Base-by-base conservation (phyloP, 1,284 basidiomycete species). In the Agaricales sp. region DNA sequence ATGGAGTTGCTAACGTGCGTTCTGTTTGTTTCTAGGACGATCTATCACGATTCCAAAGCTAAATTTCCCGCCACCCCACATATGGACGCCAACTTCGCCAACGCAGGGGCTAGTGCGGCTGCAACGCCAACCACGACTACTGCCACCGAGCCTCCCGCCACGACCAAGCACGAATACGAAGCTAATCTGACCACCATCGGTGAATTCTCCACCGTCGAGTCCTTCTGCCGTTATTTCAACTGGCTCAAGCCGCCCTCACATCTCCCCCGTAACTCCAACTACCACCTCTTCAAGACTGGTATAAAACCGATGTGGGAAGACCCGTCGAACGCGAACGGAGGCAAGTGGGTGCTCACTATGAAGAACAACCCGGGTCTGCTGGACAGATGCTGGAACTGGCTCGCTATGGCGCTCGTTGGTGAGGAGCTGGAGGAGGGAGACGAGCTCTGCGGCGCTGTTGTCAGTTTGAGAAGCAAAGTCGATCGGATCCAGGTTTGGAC, bases 221-320 rank as follows among this genome's bases (percentile, higher is more conserved):
- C 82, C 21, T 96, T 93, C 70, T 93, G 91, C 61, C 78, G 87
- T n/a, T 89, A 92, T 67, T 89, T 94, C 71, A 92, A 94, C 67
- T 94, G 92, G 80, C 78, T 95, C 53, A 90, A 92, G 63, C 84
- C 87, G 1, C 93, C 93, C 1, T 92, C 88, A 45, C 80, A 81
- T 57, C 78, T 96, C 35, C 87, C 91, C 56, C 82, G 82, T 56
- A 89, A 91, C 65, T 85, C 86, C 35, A 95, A 93, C 67, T 95
- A 95, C 61, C 93, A 96, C 62, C 71, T 96, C 50, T 97, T 97
- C 80, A 96, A 96, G 67, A 74, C 80, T 22, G 86, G 86, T 26
- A 88, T 88, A 68, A 92, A 90, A 61, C 87, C 92, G 38, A 94
- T 95, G 89, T 96, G 93, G 92, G 93, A 96, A 67, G 93, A 96